Evolutionary conservation across 371 early-diverging fungal genomes (phyloP).

Genomic region (Mortierella sp.): DNA sequence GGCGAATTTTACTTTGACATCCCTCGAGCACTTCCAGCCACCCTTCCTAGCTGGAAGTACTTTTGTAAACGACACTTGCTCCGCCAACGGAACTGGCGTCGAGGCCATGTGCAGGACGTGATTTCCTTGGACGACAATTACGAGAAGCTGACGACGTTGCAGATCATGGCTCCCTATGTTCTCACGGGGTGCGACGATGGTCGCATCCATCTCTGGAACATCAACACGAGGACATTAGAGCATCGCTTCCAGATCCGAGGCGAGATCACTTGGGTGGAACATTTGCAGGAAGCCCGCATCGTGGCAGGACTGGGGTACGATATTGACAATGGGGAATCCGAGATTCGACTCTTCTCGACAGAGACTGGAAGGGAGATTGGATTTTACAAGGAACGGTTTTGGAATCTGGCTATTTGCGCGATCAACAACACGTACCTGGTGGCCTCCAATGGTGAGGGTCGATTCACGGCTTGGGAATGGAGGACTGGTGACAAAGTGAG

Average conservation of each 20-base stretch:
- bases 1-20: slow-evolving; percentile 54
- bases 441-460: slow-evolving; percentile 45
- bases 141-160: slow-evolving; percentile 47
- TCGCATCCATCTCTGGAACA: slow-evolving; percentile 45
- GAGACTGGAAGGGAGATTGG: slow-evolving; percentile 46
- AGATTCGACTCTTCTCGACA: slow-evolving; percentile 54
- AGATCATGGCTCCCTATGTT: slow-evolving; percentile 49
- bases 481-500: slow-evolving; percentile 36
- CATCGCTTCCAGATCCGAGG: slow-evolving; percentile 47
- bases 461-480: slow-evolving; percentile 49
- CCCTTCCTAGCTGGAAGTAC: slow-evolving; percentile 47
- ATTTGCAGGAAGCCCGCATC: slow-evolving; percentile 41
- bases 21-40: slow-evolving; percentile 37
- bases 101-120: slow-evolving; percentile 47
- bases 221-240: slow-evolving; percentile 24
- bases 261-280: slow-evolving; percentile 54
- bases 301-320: slow-evolving; percentile 50
- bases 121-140: slow-evolving; percentile 48
- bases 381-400: slow-evolving; percentile 39
- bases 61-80: slow-evolving; percentile 51
- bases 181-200: slow-evolving; percentile 52
- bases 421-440: slow-evolving; percentile 38
- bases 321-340: slow-evolving; percentile 28
- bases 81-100: slow-evolving; percentile 49
- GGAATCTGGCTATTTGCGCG: slow-evolving; percentile 53